Conservation (phyloP, 2,329 filamentous ascomycete species). For the Colletotrichum orbiculare region DNA sequence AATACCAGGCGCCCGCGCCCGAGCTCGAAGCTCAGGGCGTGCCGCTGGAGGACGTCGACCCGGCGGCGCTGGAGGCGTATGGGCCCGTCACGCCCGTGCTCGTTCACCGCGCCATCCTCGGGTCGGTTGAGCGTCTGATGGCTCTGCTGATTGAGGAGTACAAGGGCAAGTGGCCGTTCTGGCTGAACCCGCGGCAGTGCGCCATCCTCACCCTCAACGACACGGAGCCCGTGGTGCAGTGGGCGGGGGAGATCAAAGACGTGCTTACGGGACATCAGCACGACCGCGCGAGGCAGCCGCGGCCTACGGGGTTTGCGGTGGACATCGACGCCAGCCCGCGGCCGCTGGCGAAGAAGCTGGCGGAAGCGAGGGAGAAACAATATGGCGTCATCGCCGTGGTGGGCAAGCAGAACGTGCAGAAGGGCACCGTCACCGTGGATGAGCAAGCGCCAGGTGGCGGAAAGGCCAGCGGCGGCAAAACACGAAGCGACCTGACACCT, state of each 20-base stretch:
- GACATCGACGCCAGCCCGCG: slow-evolving; percentile 75
- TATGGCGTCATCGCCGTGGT: slow-evolving; percentile 81
- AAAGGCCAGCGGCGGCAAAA: slow-evolving; percentile 39
- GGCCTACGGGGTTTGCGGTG: slow-evolving; percentile 72
- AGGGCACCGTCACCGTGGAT: slow-evolving; percentile 65
- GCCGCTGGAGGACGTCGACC: slow-evolving; percentile 50
- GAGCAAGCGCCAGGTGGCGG: slow-evolving; percentile 37
- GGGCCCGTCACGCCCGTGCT: slow-evolving; percentile 78
- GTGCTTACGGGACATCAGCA: slow-evolving; percentile 61
- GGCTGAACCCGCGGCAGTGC: slow-evolving; percentile 84
- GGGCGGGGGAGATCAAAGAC: slow-evolving; percentile 59
- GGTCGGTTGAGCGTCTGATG: slow-evolving; percentile 86
- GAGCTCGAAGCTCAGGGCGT: slow-evolving; percentile 66
- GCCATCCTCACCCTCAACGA: slow-evolving; percentile 80
- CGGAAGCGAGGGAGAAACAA: slow-evolving; percentile 75
- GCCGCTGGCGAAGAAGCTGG: slow-evolving; percentile 75
- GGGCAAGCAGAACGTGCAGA: slow-evolving; percentile 73
- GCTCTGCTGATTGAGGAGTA: slow-evolving; percentile 88
- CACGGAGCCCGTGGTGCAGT: slow-evolving; percentile 62
- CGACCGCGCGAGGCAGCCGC: slow-evolving; percentile 47
- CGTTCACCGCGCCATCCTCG: slow-evolving; percentile 86
- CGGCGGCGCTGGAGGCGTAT: slow-evolving; percentile 50
- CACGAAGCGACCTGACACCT: slow-evolving; percentile 55
- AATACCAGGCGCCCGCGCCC: slow-evolving; percentile 77
- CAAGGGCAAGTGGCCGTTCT: slow-evolving; percentile 85